Percentiles rank a stretch among this genome's conserved stretches.
phyloP scores from a whole-genome alignment of 208 protist species.

The Acanthamoeba triangularis region DNA sequence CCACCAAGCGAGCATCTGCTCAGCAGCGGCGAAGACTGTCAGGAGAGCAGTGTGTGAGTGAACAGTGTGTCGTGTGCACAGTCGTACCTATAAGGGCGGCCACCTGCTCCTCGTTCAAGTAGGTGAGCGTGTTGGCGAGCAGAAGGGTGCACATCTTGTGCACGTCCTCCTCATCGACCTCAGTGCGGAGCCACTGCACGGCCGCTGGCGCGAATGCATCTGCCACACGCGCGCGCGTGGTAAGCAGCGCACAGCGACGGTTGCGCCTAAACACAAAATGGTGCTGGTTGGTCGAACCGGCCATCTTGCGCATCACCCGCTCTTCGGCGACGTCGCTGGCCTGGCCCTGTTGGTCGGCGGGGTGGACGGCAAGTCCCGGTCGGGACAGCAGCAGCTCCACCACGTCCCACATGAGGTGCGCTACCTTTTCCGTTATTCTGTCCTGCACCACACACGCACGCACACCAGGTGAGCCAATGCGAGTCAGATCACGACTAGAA shows the following conservation, averaged over 20 bases:
- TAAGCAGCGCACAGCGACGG: no score
- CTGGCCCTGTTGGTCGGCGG: neutral
- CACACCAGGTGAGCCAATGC: neutral
- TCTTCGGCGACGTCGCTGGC: neutral
- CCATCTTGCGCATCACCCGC: neutral
- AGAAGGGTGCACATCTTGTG: neutral
- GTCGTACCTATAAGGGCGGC: no score
- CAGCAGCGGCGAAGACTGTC: no score
- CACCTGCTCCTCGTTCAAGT: no score
- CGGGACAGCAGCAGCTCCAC: neutral
- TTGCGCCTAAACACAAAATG: no score
- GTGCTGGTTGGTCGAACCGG: neutral
- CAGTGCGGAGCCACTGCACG: neutral
- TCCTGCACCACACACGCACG: neutral
- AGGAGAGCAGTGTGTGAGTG: no score
- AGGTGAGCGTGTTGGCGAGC: neutral
- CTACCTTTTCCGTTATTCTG: neutral
- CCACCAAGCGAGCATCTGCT: neutral
- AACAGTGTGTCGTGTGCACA: no score
- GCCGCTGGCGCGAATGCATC: neutral
- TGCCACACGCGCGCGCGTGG: neutral
- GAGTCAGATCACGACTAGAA: no score
- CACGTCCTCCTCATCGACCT: neutral
- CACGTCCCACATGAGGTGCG: slow-evolving; percentile 2
- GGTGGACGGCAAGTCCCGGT: neutral